These are phyloP conservation scores for Lodderomyces orthopsilosis DNA, from an alignment of 1,139 yeast genomes.

Conservation along the genomic window DNA sequence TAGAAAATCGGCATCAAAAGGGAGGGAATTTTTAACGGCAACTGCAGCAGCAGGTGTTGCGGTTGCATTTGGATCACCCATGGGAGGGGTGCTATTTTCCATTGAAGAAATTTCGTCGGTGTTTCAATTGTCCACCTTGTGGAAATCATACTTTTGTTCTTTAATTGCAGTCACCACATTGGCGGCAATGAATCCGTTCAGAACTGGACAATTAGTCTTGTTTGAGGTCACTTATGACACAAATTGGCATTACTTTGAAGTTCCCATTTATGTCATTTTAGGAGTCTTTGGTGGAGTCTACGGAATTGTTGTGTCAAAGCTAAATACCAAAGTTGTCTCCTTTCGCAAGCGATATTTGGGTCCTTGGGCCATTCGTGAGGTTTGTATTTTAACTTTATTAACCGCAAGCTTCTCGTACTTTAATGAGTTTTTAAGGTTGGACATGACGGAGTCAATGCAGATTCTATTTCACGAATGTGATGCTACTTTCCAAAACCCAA, in stretches of 20 bases:
- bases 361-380: constrained; percentile 66
- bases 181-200: constrained; percentile 77
- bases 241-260: constrained; percentile 84
- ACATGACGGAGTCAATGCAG: constrained; percentile 97
- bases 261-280: constrained; percentile 71
- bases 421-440: constrained; percentile 74
- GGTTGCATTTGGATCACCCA: constrained; percentile 71
- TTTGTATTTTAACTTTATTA: constrained; percentile 58
- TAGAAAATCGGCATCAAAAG: constrained; percentile 46
- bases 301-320: constrained; percentile 78
- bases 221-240: constrained; percentile 85
- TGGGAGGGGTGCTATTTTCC: constrained; percentile 69
- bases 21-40: constrained; percentile 56
- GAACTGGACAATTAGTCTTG: constrained; percentile 91
- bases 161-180: constrained; percentile 82
- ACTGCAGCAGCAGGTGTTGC: constrained; percentile 72
- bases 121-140: constrained; percentile 74
- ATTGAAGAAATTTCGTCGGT: constrained; percentile 73
- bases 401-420: constrained; percentile 82
- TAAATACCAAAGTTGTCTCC: constrained; percentile 74
- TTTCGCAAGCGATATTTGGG: constrained; percentile 71
- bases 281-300: constrained; percentile 92
- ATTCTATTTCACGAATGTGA: constrained; percentile 83
- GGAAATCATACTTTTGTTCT: constrained; percentile 92
- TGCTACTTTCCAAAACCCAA: constrained; percentile 34